phyloP scores from a whole-genome alignment of 805 yeast genomes.

The Phaffomyces thermotolerans region DNA sequence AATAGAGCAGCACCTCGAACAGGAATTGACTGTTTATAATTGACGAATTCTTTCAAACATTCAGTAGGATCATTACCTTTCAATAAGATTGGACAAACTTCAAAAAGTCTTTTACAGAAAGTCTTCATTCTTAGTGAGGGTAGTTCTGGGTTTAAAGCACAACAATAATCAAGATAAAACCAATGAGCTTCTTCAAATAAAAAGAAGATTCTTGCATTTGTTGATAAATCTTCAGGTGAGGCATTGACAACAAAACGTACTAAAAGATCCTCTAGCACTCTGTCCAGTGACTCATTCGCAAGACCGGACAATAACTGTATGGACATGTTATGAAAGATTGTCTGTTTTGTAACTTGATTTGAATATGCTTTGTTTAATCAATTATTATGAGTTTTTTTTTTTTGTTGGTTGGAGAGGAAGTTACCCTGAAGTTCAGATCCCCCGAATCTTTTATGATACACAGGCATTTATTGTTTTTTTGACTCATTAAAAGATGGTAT shows the following conservation, averaged over 20 bases:
- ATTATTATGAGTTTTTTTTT: not conserved
- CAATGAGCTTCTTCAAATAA: constrained; percentile 98
- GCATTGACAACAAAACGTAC: constrained; percentile 89
- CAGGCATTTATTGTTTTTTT: not conserved
- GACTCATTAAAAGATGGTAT: constrained; percentile 13
- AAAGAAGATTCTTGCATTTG: constrained; percentile 75
- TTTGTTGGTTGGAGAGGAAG: too few relatives aligned
- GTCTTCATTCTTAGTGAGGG: constrained; percentile 73
- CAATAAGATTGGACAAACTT: constrained; percentile 71
- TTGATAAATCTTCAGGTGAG: constrained; percentile 83
- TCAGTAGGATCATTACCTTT: constrained; percentile 76
- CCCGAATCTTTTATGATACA: too few relatives aligned
- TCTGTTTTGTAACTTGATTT: too few relatives aligned
- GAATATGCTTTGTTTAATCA: not conserved
- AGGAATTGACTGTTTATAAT: constrained; percentile 84
- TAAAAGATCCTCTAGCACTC: constrained; percentile 74
- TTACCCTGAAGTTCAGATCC: too few relatives aligned
- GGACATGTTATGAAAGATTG: constrained; percentile 37
- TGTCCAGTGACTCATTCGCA: constrained; percentile 59
- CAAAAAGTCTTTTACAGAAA: constrained; percentile 62
- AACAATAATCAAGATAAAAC: constrained; percentile 85
- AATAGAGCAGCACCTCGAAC: constrained; percentile 93
- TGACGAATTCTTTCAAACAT: constrained; percentile 72
- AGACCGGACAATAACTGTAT: constrained; percentile 49
- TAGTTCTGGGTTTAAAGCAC: constrained; percentile 62